Percentiles rank a stretch among this genome's conserved stretches.
phyloP scores from a whole-genome alignment of 2,329 filamentous ascomycete species.

The Penicillium sp. region DNA sequence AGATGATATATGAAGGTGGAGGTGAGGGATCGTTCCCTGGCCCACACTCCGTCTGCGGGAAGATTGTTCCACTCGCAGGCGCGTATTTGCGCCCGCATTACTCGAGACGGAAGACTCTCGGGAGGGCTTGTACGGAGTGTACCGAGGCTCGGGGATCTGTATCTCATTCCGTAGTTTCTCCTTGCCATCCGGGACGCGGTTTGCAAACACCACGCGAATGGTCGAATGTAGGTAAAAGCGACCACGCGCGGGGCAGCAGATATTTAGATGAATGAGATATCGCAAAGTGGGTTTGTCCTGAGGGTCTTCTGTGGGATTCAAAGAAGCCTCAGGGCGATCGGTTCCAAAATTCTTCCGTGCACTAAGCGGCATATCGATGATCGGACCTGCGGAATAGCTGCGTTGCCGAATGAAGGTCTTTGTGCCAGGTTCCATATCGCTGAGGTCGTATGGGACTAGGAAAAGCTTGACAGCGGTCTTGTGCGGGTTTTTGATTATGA shows the following conservation, averaged over 20 bases:
- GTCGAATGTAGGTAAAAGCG: constrained; percentile 85
- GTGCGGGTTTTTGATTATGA: constrained; percentile 96
- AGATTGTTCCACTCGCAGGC: constrained; percentile 52
- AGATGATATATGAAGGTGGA: constrained; percentile 10
- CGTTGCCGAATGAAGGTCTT: constrained; percentile 95
- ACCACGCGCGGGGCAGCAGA: constrained; percentile 75
- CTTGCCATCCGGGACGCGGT: constrained; percentile 88
- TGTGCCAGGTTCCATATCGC: constrained; percentile 83
- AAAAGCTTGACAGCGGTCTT: constrained; percentile 97
- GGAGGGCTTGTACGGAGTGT: constrained; percentile 67
- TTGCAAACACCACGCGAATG: constrained; percentile 90
- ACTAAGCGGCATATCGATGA: constrained; percentile 60
- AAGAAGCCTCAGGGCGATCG: constrained; percentile 48
- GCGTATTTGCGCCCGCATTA: constrained; percentile 38
- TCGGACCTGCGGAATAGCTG: constrained; percentile 78
- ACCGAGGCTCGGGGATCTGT: constrained; percentile 77
- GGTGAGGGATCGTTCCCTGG: constrained; percentile 18
- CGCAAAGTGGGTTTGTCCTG: constrained; percentile 61
- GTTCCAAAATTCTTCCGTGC: constrained; percentile 40
- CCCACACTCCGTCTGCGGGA: constrained; percentile 52
- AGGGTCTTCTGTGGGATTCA: constrained; percentile 34
- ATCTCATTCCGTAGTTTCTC: constrained; percentile 86
- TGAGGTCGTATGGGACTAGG: constrained; percentile 81
- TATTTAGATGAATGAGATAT: constrained; percentile 86
- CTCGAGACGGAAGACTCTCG: constrained; percentile 34